These are phyloP conservation scores for Scheffersomyces lignicola DNA, from an alignment of 1,139 yeast species.

Conservation along the genomic window DNA sequence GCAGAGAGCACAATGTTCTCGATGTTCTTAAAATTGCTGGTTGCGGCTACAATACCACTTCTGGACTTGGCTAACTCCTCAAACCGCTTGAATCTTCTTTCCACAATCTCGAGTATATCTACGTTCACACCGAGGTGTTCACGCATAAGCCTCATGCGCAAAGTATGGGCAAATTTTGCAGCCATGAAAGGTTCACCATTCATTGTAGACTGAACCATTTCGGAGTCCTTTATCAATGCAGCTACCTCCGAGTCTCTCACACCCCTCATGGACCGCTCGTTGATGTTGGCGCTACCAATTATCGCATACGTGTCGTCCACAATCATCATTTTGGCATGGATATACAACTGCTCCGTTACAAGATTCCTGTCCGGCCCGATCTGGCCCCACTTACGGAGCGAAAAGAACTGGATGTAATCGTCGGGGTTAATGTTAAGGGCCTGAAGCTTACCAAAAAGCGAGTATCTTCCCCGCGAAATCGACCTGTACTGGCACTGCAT, in stretches of 20 bases:
- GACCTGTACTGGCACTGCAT: slow-evolving; percentile 97
- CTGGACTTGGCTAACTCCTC: slow-evolving; percentile 53
- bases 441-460: slow-evolving; percentile 80
- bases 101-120: slow-evolving; percentile 82
- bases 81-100: slow-evolving; percentile 64
- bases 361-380: slow-evolving; percentile 74
- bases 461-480: slow-evolving; percentile 87
- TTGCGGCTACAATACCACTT: slow-evolving; percentile 45
- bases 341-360: slow-evolving; percentile 88
- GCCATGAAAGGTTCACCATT: slow-evolving; percentile 79
- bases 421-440: slow-evolving; percentile 84
- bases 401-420: slow-evolving; percentile 87
- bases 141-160: slow-evolving; percentile 89
- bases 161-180: slow-evolving; percentile 84
- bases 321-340: slow-evolving; percentile 89
- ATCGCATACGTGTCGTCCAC: slow-evolving; percentile 94
- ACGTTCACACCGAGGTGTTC: slow-evolving; percentile 95
- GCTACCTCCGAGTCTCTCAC: slow-evolving; percentile 93
- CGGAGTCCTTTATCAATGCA: slow-evolving; percentile 80
- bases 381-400: slow-evolving; percentile 93
- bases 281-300: slow-evolving; percentile 95
- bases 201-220: slow-evolving; percentile 73
- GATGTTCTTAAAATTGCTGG: slow-evolving; percentile 34
- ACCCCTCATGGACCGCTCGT: slow-evolving; percentile 95
- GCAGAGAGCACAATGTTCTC: slow-evolving; percentile 52